Evolutionary conservation across 1,284 basidiomycete genomes (phyloP), one percentile per base, ranked within the genome.

Genomic region (Hypsizygus ulmarius): DNA sequence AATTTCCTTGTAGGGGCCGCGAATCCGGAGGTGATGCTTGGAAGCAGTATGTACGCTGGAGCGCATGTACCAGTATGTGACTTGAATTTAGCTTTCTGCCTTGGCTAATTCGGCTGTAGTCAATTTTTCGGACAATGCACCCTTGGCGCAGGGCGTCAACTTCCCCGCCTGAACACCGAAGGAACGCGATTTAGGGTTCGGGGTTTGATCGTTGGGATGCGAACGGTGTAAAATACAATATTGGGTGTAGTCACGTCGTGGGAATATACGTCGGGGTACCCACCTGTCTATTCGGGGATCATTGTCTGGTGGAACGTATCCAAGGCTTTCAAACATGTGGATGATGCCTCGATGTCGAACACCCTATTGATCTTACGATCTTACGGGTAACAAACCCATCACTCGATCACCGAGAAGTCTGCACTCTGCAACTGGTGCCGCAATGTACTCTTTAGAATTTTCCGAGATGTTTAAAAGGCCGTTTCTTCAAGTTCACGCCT

Each of bases 11-110:
- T 50, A 93, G 92, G 93, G 95, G 95, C n/a, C 82, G 94, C 47
- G 94, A 97, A 71, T 93, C 90, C 11, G 94, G 94, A 29, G 94
- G 94, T 39, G 94, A 97, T 67, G 90, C 94, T 18, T 97, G 94
- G 94, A 95, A 95, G 68, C 91, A 96, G 64, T 92, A 90, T 54
- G 86, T 90, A 36, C 81, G 90, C 50, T 91, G 89, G 88, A 87
- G 87, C 63, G 82, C 90, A 35, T 93, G 90, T 64, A 97, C 94
- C 5, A 76, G 75, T 77, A 58, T 46, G 72, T 65, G 10, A 18
- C 9, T 25, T 33, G 21, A 50, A 43, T 19, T 15, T 39, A 43
- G 42, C 49, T 49, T 39, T 42, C n/a, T 35, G 4, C 30, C 15
- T 38, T 39, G 14, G 40, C 41, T 54, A 18, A 62, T 30, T 44